phyloP scores from a whole-genome alignment of 2,329 filamentous ascomycete species.

The Phoma herbarum region DNA sequence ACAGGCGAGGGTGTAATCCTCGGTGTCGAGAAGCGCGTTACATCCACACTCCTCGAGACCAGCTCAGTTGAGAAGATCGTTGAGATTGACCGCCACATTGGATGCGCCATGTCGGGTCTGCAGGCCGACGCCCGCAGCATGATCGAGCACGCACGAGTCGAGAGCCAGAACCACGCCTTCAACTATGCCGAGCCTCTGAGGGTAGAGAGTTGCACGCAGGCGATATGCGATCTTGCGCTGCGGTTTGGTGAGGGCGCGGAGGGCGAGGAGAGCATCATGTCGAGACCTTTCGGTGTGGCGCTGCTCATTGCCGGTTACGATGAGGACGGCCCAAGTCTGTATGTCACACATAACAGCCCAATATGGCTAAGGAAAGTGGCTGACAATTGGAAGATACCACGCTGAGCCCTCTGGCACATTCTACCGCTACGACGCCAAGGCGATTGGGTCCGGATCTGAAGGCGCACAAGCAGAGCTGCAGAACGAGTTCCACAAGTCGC shows the following conservation, averaged over 20 bases:
- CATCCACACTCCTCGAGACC: conserved; percentile 94
- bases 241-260: conserved; percentile 97
- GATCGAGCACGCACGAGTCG: conserved; percentile 97
- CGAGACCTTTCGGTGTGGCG: conserved; percentile 93
- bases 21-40: conserved; percentile 98
- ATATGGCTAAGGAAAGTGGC: background rate
- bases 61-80: conserved; percentile 99
- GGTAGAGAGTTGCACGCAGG: conserved; percentile 98
- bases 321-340: conserved; percentile 93
- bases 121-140: conserved; percentile 98
- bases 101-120: conserved; percentile 97
- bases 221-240: conserved; percentile 95
- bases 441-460: conserved; percentile 96
- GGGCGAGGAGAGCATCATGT: conserved; percentile 99
- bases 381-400: conserved; percentile 72
- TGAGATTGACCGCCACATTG: conserved; percentile 98
- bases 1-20: conserved; percentile 95
- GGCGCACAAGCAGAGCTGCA: conserved; percentile 97
- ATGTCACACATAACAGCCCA: conserved; percentile 42
- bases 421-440: conserved; percentile 98
- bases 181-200: conserved; percentile 96
- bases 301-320: conserved; percentile 96
- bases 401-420: conserved; percentile 98
- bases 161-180: conserved; percentile 96
- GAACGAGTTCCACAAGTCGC: conserved; percentile 98